Base-by-base conservation (phyloP, 345 rosid species). In the Camelina laxa region DNA sequence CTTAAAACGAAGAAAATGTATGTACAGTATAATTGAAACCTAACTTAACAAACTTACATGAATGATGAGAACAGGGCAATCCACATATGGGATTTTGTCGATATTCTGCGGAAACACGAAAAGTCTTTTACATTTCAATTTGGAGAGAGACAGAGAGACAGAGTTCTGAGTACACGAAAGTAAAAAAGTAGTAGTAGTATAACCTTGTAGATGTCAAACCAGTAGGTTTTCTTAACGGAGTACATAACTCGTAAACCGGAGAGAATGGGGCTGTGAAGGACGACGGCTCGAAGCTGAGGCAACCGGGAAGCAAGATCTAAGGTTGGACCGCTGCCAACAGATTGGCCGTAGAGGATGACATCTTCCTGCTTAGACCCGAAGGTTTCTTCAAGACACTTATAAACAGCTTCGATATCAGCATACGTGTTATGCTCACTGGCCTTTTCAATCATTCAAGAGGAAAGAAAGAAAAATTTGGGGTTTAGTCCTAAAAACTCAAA, bases 181-280 rank as follows among this genome's bases (percentile, higher is more conserved):
- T 0, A 27, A 27, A 27, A 3, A 3, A 27, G 30, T 27, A 27
- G 30, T 27, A 4, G 30, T 27, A 27, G 36, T 33, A 7, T 33
- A 6, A 8, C 98, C 97, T 94, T 94, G 81, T 94, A 94, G 57
- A 94, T 94, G 82, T 94, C 99, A 55, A 94, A 94, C 99, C 97
- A 92, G 81, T 90, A 94, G 44, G 99, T 82, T 48, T 96, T 93
- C 87, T 89, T 94, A 20, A 94, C 93, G 71, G 99, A 75, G 73
- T 91, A 94, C 99, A 94, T 94, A 80, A 94, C 99, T 75, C 99
- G 83, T 74, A 94, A 80, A 38, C 99, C 97, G 1, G 99, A 94
- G 53, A 94, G 90, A 77, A 94, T 94, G 62, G 97, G 97, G 81
- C 99, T 91, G 60, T 94, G 99, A 60, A 94, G 84, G 59, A 92